Percentiles rank a stretch among this genome's conserved stretches.
Evolutionary conservation across 768 basidiomycete species (phyloP).

Genomic region (Mycena galopus): DNA sequence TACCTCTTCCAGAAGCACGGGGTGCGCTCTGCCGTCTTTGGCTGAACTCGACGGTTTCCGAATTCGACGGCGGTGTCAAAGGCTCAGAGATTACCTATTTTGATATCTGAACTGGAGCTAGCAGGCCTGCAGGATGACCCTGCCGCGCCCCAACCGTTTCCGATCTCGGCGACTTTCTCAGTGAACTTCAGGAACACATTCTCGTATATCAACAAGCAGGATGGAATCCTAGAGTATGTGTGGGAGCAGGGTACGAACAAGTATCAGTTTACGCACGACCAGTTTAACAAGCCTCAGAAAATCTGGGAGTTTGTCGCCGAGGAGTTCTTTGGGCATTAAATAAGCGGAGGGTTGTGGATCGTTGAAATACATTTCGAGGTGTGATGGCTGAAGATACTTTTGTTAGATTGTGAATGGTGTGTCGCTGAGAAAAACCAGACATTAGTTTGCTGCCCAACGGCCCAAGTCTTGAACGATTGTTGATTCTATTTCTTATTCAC

Average conservation of each 20-base stretch:
- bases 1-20: constrained; percentile 35
- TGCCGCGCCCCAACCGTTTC: constrained; percentile 25
- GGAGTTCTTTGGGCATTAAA: constrained; percentile 24
- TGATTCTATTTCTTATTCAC: too few relatives aligned
- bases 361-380: too few relatives aligned
- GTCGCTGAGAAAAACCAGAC: too few relatives aligned
- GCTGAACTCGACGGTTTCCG: constrained; percentile 4
- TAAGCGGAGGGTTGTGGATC: too few relatives aligned
- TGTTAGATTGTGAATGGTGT: too few relatives aligned
- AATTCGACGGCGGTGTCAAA: constrained; percentile 34
- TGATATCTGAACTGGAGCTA: constrained; percentile 22
- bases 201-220: constrained; percentile 15
- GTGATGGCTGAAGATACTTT: too few relatives aligned
- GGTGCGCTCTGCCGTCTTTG: constrained; percentile 32
- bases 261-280: constrained; percentile 33
- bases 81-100: constrained; percentile 28
- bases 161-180: constrained; percentile 14
- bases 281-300: constrained; percentile 30
- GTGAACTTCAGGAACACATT: constrained; percentile 30
- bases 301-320: constrained; percentile 34
- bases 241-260: constrained; percentile 27
- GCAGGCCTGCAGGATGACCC: constrained; percentile 26
- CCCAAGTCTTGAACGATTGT: too few relatives aligned
- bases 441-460: too few relatives aligned
- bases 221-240: constrained; percentile 32